A percentile compares a stretch with the other conserved stretches of the same genome.
phyloP scores from a whole-genome alignment of 805 yeast species.

The Metschnikowia shivogae region DNA sequence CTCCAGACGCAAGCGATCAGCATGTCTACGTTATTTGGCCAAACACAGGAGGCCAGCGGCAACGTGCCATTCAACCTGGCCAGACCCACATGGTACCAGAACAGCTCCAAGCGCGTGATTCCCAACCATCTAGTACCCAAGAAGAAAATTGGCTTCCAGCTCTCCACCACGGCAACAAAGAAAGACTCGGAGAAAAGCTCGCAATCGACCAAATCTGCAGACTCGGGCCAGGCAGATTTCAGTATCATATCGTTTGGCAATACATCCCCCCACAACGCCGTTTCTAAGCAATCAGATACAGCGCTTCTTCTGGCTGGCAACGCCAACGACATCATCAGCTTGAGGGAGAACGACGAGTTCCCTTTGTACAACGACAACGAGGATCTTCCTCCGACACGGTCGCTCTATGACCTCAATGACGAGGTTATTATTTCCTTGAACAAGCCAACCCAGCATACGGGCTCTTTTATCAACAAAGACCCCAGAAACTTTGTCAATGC shows the following conservation, averaged over 20 bases:
- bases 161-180: slow-evolving; percentile 21
- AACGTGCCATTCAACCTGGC: slow-evolving; percentile 3
- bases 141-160: slow-evolving; percentile 38
- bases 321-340: slow-evolving; percentile 27
- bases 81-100: slow-evolving; percentile 36
- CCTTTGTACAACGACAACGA: slow-evolving; percentile 27
- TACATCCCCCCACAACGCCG: slow-evolving; percentile 17
- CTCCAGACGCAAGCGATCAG: background rate
- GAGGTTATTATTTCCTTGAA: slow-evolving; percentile 37
- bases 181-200: slow-evolving; percentile 8
- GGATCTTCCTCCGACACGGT: slow-evolving; percentile 48
- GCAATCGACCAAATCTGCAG: slow-evolving; percentile 4
- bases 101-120: slow-evolving; percentile 32
- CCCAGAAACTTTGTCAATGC: slow-evolving; percentile 45
- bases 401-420: slow-evolving; percentile 47
- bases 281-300: slow-evolving; percentile 16
- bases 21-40: slow-evolving; percentile 11
- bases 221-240: slow-evolving; percentile 14
- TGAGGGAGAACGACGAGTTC: slow-evolving; percentile 27
- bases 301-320: slow-evolving; percentile 11
- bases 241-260: slow-evolving; percentile 36
- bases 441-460: slow-evolving; percentile 33
- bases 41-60: slow-evolving; percentile 2
- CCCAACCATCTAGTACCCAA: slow-evolving; percentile 41
- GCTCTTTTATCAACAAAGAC: slow-evolving; percentile 42